phyloP scores from a whole-genome alignment of 305 asterid genomes.

The Caryopteris hybrid region DNA sequence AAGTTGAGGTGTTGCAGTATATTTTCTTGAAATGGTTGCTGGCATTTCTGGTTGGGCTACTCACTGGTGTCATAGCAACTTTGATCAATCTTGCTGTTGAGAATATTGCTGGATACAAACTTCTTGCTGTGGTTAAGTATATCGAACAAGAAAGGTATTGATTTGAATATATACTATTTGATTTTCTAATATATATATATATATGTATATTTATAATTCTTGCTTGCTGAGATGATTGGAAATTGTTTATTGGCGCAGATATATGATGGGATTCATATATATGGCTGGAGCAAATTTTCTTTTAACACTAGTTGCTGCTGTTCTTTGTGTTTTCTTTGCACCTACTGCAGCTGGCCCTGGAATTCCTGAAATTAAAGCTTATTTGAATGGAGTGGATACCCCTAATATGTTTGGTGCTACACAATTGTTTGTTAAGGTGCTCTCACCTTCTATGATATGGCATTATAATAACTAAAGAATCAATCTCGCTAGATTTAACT shows the following conservation, averaged over 20 bases:
- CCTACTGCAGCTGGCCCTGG: slow-evolving; percentile 99
- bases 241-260: slow-evolving; percentile 38
- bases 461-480: background rate
- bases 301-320: slow-evolving; percentile 59
- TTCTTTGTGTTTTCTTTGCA: slow-evolving; percentile 74
- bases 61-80: slow-evolving; percentile 72
- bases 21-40: slow-evolving; percentile 70
- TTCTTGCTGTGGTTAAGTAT: slow-evolving; percentile 51
- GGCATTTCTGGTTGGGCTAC: slow-evolving; percentile 79
- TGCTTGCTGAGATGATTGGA: background rate
- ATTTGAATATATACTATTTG: background rate
- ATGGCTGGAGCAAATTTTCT: slow-evolving; percentile 68
- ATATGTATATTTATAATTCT: background rate
- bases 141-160: slow-evolving; percentile 62
- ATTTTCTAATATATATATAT: background rate
- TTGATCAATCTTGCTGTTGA: slow-evolving; percentile 78
- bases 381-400: slow-evolving; percentile 85
- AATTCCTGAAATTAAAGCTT: slow-evolving; percentile 88
- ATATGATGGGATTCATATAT: slow-evolving; percentile 52
- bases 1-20: slow-evolving; percentile 68
- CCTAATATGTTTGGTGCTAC: slow-evolving; percentile 88
- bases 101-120: slow-evolving; percentile 84
- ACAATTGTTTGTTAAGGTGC: slow-evolving; percentile 69
- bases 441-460: background rate
- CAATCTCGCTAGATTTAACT: background rate